Conservation (phyloP, 208 protist species). For the Porcisia hertigi region DNA sequence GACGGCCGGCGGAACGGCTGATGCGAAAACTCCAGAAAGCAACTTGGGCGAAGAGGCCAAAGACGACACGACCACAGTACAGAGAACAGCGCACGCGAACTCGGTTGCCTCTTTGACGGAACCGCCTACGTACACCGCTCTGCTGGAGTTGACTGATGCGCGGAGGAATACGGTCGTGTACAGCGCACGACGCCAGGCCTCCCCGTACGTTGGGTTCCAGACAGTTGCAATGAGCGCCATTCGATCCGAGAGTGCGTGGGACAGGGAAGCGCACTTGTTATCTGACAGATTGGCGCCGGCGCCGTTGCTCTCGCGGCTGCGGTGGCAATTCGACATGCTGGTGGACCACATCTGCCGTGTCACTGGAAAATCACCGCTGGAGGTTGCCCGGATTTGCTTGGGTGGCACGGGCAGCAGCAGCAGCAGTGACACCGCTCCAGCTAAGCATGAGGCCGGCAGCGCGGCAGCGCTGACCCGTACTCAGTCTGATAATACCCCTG, state of each 20-base stretch:
- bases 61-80: not conserved
- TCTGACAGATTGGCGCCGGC: slow-evolving; percentile 25
- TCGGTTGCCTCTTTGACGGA: slow-evolving; percentile 8
- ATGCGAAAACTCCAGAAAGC: not conserved
- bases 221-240: slow-evolving; percentile 47
- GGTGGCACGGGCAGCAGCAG: slow-evolving; percentile 4
- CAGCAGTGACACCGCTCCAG: not conserved
- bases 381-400: slow-evolving; percentile 32
- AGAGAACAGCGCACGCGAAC: not conserved
- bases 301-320: slow-evolving; percentile 71
- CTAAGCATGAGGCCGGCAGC: not conserved
- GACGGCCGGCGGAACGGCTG: not conserved
- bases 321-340: slow-evolving; percentile 85
- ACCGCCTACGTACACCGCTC: slow-evolving; percentile 22
- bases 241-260: slow-evolving; percentile 41
- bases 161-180: slow-evolving; percentile 22
- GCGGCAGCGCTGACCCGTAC: not conserved
- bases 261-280: slow-evolving; percentile 27
- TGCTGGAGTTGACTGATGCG: slow-evolving; percentile 20
- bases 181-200: slow-evolving; percentile 49
- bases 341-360: slow-evolving; percentile 42
- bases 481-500: not conserved
- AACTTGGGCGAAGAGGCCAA: not conserved
- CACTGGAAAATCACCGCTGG: slow-evolving; percentile 22
- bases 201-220: slow-evolving; percentile 58